Percentiles rank a stretch among this genome's conserved stretches.
Evolutionary conservation across 306 rosid genomes (phyloP).

Genomic region (Clitoria ternatea): DNA sequence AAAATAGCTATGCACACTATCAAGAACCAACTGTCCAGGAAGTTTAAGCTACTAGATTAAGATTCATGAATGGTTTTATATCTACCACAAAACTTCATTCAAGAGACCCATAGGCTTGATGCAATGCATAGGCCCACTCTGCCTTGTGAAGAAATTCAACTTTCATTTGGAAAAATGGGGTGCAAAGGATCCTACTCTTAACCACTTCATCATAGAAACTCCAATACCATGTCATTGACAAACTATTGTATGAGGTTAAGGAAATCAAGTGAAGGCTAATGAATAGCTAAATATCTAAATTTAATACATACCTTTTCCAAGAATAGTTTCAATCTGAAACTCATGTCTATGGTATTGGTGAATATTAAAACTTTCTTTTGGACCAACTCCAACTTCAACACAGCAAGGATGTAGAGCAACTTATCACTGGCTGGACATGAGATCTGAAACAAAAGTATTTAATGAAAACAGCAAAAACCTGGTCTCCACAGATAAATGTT

Average conservation of each 20-base stretch:
- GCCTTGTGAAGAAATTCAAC: background rate
- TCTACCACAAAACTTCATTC: background rate
- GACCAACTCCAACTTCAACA: slow-evolving; percentile 86
- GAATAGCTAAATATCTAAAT: slow-evolving; percentile 1
- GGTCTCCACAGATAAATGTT: background rate
- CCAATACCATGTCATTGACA: background rate
- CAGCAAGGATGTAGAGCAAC: slow-evolving; percentile 69
- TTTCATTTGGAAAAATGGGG: background rate
- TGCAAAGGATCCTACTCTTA: background rate
- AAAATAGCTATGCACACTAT: background rate
- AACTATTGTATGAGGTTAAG: background rate
- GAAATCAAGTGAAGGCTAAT: background rate
- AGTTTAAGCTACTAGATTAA: background rate
- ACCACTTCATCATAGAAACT: background rate
- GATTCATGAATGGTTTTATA: background rate
- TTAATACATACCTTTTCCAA: slow-evolving; percentile 72
- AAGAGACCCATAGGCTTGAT: background rate
- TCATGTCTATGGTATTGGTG: slow-evolving; percentile 76
- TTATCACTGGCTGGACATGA: slow-evolving; percentile 66
- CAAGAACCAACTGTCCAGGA: background rate
- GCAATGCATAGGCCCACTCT: background rate
- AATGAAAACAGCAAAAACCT: slow-evolving; percentile 11
- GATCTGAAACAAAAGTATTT: slow-evolving; percentile 46
- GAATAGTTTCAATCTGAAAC: slow-evolving; percentile 75
- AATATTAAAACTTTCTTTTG: slow-evolving; percentile 89